Evolutionary conservation across 1,284 basidiomycete species (phyloP), one percentile per base, ranked within the genome.

Genomic region (Coriolopsis trogii): DNA sequence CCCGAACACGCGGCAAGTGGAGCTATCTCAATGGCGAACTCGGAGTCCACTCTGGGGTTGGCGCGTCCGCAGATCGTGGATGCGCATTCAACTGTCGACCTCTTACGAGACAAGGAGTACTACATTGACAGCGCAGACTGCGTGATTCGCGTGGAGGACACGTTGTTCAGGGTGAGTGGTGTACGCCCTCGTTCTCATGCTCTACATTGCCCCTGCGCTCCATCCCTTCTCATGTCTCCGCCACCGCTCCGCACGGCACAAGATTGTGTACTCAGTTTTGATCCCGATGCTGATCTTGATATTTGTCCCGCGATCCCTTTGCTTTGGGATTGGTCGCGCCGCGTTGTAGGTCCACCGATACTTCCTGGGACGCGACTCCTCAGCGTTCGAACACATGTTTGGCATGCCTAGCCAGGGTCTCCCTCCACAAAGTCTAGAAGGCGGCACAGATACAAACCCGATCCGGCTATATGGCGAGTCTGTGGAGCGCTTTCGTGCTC

Each of bases 371-470:
- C 77, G 77, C 55, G 80, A 81, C 51, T 73, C 73, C 24, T 80
- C 79, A 25, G 74, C 76, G 13, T 81, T 81, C 52, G 72, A 78
- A 58, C 68, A 73, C 60, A 80, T 81, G 79, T 81, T 81, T 67
- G 71, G 70, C 25, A 63, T 80, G 18, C 75, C 76, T 42, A 56
- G 63, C 12, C 63, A 56, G 8, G 50, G 45, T 40, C 49, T 52
- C 10, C 40, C 53, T 38, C 49, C 62, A 43, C 30, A 45, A 13
- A 31, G 15, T 25, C 20, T 37, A 30, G 72, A 81, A 56, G 80
- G 79, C 4, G 65, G 66, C 45, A 70, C 69, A 59, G 80, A 81
- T 60, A 71, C 73, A 40, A 70, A 73, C 41, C 79, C 80, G 3
- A 78, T 81, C 21, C 58, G 64, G n/a, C 65, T 81, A 12, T 71